Evolutionary conservation across 805 yeast genomes (phyloP), one percentile per base, ranked within the genome.

Genomic region (Lipomyces mesembrius): DNA sequence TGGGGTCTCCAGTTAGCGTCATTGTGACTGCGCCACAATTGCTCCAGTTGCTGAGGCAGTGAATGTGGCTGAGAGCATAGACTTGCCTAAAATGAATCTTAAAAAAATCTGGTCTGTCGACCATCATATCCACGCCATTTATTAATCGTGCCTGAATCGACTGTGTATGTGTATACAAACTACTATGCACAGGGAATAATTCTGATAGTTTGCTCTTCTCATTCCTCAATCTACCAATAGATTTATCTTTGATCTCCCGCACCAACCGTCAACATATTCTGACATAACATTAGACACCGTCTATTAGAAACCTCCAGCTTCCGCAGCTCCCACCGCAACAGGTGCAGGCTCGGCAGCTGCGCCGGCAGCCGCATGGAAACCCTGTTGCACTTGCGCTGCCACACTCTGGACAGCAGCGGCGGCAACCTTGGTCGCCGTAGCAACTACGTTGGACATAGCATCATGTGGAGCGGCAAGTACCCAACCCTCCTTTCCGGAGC

Each of bases 261-360:
- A 3, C 49, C 22, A 43, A 12, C 43, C 43, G 9, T 43, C 49
- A 4, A 14, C n/a, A 17, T 17, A n/a, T 43, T 17, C 2, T 17
- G 9, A 43, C 22, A 17, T 43, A 43, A 2, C 11, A 29, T 43
- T 43, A 17, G 49, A 43, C 22, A 12, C 22, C 20, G 3, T 2
- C 3, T n/a, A 43, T n/a, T 43, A 43, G 22, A 43, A 43, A 7
- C 49, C 64, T 34, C n/a, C 62, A 58, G 20, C 62, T 12, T 7
- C 62, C 3, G 20, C 62, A 14, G 58, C 34, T 14, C 12, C 64
- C 29, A 55, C 25, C 25, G n/a, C 66, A 61, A 35, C 64, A 20
- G 29, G 35, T 11, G 55, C 63, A 56, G 54, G 65, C 32, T 35
- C 66, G 12, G 34, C 22, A 20, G 58, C 61, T 1, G 32, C 12